Base-by-base conservation (phyloP, 257 asterid genomes). In the Solanum commersonii region DNA sequence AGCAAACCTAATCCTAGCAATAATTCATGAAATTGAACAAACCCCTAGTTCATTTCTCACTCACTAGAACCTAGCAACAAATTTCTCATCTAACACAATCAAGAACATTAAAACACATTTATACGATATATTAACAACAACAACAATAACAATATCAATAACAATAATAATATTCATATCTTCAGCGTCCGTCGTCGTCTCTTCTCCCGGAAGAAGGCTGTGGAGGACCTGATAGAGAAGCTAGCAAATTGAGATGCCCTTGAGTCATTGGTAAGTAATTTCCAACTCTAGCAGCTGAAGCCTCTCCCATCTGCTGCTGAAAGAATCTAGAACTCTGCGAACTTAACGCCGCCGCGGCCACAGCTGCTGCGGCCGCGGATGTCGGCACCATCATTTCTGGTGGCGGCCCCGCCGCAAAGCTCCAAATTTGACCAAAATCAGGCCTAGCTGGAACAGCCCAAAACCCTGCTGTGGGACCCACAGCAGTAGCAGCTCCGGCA, bases 221-320 rank as follows among this genome's bases (percentile, higher is more conserved):
- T 4, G 93, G 96, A 3, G 93, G 93, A 22, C 97, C 95, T 3
- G 99, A 97, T 65, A 96, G 92, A 2, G 99, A 95, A 5, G 99
- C 99, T 3, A 97, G 95, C 91, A 97, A 93, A 90, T 97, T 96
- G 86, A 97, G 95, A 92, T 97, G 99, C 8, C 99, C 99, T 89
- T 95, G 98, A 18, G 95, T 96, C 31, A 97, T 94, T 25, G 99
- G 99, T 88, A 97, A 89, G 90, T 96, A 97, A 90, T 96, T 97
- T 65, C 99, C 99, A 23, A 96, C 96, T 89, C 99, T 94, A 2
- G 99, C 98, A 0, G 99, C 99, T 10, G 98, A 96, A 29, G 99
- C 99, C 91, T 97, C 99, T 27, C 98, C 98, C 77, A 97, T 91
- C 14, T 94, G 94, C 71, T 93, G 98, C 87, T 97, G 99, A 81